Evolutionary conservation across 495 filamentous ascomycete species (phyloP).

Genomic region (Thermothielavioides terrestris): DNA sequence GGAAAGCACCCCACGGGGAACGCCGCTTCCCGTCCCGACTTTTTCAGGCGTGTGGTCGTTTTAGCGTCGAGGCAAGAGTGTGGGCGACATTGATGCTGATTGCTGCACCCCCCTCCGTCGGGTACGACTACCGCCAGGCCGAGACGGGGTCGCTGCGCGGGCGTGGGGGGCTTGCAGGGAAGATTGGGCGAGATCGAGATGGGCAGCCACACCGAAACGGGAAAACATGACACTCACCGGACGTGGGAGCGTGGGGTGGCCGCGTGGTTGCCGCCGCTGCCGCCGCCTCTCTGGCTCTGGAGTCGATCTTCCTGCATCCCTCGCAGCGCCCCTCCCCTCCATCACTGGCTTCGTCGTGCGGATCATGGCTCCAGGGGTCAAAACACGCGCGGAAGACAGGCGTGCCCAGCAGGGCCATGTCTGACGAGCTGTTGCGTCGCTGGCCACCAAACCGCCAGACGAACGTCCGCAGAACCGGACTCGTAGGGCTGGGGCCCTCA

Average conservation of each 20-base stretch:
- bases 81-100: too few relatives aligned
- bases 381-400: slow-evolving; percentile 21
- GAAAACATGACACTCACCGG: slow-evolving; percentile 16
- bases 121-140: neutral
- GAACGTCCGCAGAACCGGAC: slow-evolving; percentile 18
- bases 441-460: slow-evolving; percentile 24
- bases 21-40: too few relatives aligned
- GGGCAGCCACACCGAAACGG: slow-evolving; percentile 1
- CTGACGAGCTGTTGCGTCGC: slow-evolving; percentile 12
- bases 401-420: neutral
- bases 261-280: slow-evolving; percentile 10
- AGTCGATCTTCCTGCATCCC: slow-evolving; percentile 27
- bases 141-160: neutral
- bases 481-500: slow-evolving; percentile 1
- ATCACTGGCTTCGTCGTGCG: slow-evolving; percentile 10
- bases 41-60: too few relatives aligned
- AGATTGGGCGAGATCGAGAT: slow-evolving; percentile 1
- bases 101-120: too few relatives aligned
- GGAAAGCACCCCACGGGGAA: too few relatives aligned
- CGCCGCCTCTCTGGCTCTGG: slow-evolving; percentile 17
- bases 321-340: slow-evolving; percentile 12
- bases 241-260: slow-evolving; percentile 3
- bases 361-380: slow-evolving; percentile 22
- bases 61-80: too few relatives aligned
- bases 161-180: slow-evolving; percentile 7